Evolutionary conservation across 1,284 basidiomycete species (phyloP), one percentile per base, ranked within the genome.

Genomic region (Cryptococcus sp.): DNA sequence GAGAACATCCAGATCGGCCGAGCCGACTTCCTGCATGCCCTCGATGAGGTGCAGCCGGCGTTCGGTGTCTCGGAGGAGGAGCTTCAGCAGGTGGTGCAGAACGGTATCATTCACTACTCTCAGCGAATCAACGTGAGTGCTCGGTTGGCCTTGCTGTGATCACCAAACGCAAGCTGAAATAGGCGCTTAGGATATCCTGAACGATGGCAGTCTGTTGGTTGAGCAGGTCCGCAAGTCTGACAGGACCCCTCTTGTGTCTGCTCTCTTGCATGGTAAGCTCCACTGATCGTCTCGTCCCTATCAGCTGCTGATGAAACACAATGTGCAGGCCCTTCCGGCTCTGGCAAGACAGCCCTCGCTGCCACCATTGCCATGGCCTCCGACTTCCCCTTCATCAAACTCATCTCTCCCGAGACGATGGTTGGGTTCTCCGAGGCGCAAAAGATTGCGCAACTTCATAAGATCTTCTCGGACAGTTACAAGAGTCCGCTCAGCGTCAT

Each of bases 31-130:
- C 78, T 91, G 82, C 84, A 85, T 69, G 96, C 95, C 0, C 80
- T 98, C 46, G 89, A 95, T 5, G 96, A 99, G 76, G 93, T 98
- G 12, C 89, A 92, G 68, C 92, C 96, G 9, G 92, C 94, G 11
- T 99, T 95, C 73, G 96, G 96, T 84, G 92, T 97, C 3, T 87
- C 93, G 2, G 96, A 98, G 78, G 95, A 97, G 77, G 96, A 98
- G 79, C 81, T 99, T 24, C 84, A 88, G 66, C 87, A 90, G 68
- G 93, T 97, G 52, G 88, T 98, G 38, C 89, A 93, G 76, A 98
- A 98, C 73, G 96, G 96, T 11, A 98, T 98, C 75, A 94, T 98
- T 64, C 91, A 94, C 73, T 97, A 86, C 75, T 97, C 69, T 84
- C 93, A 77, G 88, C 88, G 67, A 65, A 85, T 81, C 54, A 65